phyloP scores from a whole-genome alignment of 768 basidiomycete genomes.

The Xanthoconium purpureum region DNA sequence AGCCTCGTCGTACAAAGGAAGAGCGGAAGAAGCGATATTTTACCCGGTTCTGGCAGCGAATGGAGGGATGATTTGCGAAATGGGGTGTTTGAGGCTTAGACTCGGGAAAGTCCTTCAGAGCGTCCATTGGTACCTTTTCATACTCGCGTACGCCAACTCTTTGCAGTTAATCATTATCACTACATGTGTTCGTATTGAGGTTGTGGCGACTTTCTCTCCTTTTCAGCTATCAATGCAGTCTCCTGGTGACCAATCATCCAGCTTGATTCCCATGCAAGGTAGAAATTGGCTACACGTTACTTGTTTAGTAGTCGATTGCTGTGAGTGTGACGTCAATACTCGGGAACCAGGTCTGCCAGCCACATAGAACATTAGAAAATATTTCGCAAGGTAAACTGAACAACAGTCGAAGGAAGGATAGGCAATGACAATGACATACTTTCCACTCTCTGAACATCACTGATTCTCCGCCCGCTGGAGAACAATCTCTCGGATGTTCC shows the following conservation, averaged over 20 bases:
- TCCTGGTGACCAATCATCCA: no score
- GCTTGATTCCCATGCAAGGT: no score
- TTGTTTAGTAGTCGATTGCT: no score
- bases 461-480: neutral
- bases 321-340: no score
- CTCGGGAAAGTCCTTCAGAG: neutral
- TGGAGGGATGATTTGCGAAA: slow-evolving; percentile 53
- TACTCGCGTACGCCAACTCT: neutral
- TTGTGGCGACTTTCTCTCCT: neutral
- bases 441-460: neutral
- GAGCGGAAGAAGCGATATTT: slow-evolving; percentile 53
- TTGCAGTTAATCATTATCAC: neutral
- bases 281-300: no score
- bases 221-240: no score
- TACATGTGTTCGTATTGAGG: neutral
- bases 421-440: no score
- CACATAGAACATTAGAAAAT: no score
- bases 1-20: slow-evolving; percentile 69
- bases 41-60: slow-evolving; percentile 43
- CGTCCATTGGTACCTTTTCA: no score
- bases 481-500: neutral
- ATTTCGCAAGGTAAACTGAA: no score
- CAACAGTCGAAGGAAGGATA: no score
- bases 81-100: slow-evolving; percentile 41
- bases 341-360: no score